phyloP scores from a whole-genome alignment of 2,329 filamentous ascomycete species.

The Nemania sp. region DNA sequence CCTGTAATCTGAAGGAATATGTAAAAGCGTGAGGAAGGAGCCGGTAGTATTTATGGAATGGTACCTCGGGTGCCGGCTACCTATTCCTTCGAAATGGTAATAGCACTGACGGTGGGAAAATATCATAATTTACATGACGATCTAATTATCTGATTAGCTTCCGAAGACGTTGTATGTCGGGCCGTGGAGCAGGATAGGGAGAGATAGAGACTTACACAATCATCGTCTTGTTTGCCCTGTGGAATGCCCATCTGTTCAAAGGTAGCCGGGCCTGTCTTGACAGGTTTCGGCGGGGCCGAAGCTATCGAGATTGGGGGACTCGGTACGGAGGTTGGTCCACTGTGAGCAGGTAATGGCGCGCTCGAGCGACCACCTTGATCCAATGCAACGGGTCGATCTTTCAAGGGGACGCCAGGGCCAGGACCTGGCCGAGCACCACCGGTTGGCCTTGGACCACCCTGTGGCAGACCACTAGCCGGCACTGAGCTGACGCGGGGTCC shows the following conservation, averaged over 20 bases:
- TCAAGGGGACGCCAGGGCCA: conserved; percentile 24
- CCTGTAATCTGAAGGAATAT: neutral
- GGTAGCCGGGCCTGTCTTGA: conserved; percentile 77
- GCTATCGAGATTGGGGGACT: conserved; percentile 33
- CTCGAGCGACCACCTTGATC: conserved; percentile 41
- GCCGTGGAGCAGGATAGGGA: too few species aligned
- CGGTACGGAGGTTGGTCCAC: conserved; percentile 36
- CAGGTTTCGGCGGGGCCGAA: conserved; percentile 44
- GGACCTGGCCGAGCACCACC: conserved; percentile 31
- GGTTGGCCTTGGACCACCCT: conserved; percentile 33
- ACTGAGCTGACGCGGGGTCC: conserved; percentile 32
- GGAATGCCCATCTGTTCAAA: conserved; percentile 99
- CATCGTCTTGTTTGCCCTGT: conserved; percentile 76
- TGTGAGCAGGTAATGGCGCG: conserved; percentile 40
- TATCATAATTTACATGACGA: too few species aligned
- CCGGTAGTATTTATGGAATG: too few species aligned
- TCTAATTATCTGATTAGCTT: too few species aligned
- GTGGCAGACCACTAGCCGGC: conserved; percentile 36
- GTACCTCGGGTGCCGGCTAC: too few species aligned
- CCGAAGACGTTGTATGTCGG: too few species aligned
- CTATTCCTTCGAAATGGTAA: too few species aligned
- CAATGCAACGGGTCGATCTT: conserved; percentile 33
- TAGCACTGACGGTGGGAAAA: too few species aligned
- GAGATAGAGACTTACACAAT: conserved; percentile 70
- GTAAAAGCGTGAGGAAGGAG: neutral